Evolutionary conservation across 768 basidiomycete species (phyloP).

Genomic region (Lactifluus volemus): DNA sequence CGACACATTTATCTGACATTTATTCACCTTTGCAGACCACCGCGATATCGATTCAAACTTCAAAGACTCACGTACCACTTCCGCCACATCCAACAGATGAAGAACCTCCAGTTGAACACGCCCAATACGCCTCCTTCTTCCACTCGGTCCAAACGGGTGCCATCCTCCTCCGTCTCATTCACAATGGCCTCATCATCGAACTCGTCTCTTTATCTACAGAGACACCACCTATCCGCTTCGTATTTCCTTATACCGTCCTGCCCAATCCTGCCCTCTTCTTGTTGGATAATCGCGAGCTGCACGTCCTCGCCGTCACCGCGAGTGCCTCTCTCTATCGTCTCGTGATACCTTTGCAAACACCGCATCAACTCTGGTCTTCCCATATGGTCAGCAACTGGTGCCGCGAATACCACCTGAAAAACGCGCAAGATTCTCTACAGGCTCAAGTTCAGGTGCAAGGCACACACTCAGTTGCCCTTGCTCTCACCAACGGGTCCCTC

Average conservation of each 20-base stretch:
- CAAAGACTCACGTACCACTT: slow-evolving; percentile 45
- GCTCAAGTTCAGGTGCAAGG: slow-evolving; percentile 51
- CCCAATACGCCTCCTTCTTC: slow-evolving; percentile 51
- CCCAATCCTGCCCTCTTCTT: slow-evolving; percentile 58
- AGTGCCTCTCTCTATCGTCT: slow-evolving; percentile 68
- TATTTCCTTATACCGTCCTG: slow-evolving; percentile 64
- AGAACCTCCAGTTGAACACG: slow-evolving; percentile 60
- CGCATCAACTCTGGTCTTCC: slow-evolving; percentile 16
- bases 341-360: slow-evolving; percentile 46
- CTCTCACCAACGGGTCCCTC: slow-evolving; percentile 50
- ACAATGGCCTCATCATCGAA: slow-evolving; percentile 66
- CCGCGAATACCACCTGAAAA: slow-evolving; percentile 58
- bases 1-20: slow-evolving; percentile 58
- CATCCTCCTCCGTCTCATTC: slow-evolving; percentile 65
- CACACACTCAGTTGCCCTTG: slow-evolving; percentile 55
- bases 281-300: slow-evolving; percentile 40
- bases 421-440: slow-evolving; percentile 32
- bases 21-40: slow-evolving; percentile 43
- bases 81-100: slow-evolving; percentile 32
- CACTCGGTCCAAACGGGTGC: slow-evolving; percentile 51
- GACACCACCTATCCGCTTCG: slow-evolving; percentile 61
- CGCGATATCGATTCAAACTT: slow-evolving; percentile 48
- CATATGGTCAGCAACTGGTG: slow-evolving; percentile 43
- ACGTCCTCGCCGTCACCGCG: slow-evolving; percentile 60
- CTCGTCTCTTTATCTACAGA: slow-evolving; percentile 63